Percentiles rank a stretch among this genome's conserved stretches.
Evolutionary conservation across 1,139 yeast species (phyloP).

Genomic region (Kodamaea suecica): DNA sequence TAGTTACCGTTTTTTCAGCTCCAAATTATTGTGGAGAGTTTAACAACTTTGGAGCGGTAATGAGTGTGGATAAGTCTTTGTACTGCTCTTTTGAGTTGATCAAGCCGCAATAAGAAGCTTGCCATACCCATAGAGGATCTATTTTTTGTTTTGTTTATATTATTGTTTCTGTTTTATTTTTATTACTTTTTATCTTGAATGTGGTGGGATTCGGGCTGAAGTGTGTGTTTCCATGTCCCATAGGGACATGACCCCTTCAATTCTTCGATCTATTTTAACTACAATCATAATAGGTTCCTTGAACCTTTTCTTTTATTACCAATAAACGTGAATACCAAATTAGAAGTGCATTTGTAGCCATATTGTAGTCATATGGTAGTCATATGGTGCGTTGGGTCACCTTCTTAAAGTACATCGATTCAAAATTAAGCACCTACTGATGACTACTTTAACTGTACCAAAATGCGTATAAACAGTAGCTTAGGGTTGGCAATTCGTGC

Average conservation of each 20-base stretch:
- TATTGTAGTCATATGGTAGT: too few relatives aligned
- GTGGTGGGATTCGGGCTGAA: constrained; percentile 1
- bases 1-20: constrained; percentile 83
- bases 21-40: constrained; percentile 93
- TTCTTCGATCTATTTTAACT: constrained; percentile 2
- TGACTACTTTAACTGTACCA: too few relatives aligned
- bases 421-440: too few relatives aligned
- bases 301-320: constrained; percentile 1
- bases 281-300: neutral
- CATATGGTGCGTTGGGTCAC: too few relatives aligned
- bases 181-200: neutral
- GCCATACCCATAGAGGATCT: neutral
- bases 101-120: constrained; percentile 48
- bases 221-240: neutral
- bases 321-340: constrained; percentile 1
- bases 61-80: constrained; percentile 74
- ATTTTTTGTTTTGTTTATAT: neutral
- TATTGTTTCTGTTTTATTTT: constrained; percentile 3
- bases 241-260: constrained; percentile 1
- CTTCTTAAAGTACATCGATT: too few relatives aligned
- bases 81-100: constrained; percentile 81
- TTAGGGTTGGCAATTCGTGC: too few relatives aligned
- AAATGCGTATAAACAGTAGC: too few relatives aligned
- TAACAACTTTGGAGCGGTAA: constrained; percentile 87
- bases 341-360: too few relatives aligned